Evolutionary conservation across 179 eudicot genomes (phyloP).

Genomic region (Heliamphora pulchella): DNA sequence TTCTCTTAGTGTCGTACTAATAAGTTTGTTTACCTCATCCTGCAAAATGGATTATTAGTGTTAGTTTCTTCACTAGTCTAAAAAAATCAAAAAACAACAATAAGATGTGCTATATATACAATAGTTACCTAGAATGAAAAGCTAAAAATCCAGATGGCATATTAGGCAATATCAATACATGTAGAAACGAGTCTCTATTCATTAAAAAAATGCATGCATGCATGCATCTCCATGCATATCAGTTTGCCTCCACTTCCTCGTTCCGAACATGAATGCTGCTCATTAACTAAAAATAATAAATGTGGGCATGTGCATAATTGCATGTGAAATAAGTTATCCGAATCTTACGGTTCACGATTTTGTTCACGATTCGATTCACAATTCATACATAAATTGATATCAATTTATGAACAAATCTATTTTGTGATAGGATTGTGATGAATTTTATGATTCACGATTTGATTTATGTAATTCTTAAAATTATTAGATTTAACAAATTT

Average conservation of each 20-base stretch:
- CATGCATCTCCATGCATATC: not conserved
- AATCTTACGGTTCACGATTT: too few species aligned
- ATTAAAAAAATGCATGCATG: not conserved
- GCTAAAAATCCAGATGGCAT: not conserved
- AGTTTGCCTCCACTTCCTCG: not conserved
- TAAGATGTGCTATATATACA: not conserved
- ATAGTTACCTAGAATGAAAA: not conserved
- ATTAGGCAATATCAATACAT: not conserved
- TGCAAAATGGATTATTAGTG: slow-evolving; percentile 27
- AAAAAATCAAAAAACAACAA: not conserved
- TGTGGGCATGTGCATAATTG: not conserved
- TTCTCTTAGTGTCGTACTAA: slow-evolving; percentile 48
- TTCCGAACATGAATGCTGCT: not conserved
- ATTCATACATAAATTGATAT: too few species aligned
- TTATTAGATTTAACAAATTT: too few species aligned
- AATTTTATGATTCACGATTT: too few species aligned
- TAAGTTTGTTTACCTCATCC: slow-evolving; percentile 80
- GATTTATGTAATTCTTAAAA: too few species aligned
- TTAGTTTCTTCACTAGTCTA: slow-evolving; percentile 5
- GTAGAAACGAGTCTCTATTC: not conserved
- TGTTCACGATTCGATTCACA: too few species aligned
- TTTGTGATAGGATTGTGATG: too few species aligned
- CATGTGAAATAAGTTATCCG: too few species aligned
- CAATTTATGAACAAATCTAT: too few species aligned
- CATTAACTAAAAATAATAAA: not conserved